A percentile compares a stretch with the other conserved stretches of the same genome.
Evolutionary conservation across 176 grass and related monocot species (phyloP).

Genomic region (Juncus inflexus): DNA sequence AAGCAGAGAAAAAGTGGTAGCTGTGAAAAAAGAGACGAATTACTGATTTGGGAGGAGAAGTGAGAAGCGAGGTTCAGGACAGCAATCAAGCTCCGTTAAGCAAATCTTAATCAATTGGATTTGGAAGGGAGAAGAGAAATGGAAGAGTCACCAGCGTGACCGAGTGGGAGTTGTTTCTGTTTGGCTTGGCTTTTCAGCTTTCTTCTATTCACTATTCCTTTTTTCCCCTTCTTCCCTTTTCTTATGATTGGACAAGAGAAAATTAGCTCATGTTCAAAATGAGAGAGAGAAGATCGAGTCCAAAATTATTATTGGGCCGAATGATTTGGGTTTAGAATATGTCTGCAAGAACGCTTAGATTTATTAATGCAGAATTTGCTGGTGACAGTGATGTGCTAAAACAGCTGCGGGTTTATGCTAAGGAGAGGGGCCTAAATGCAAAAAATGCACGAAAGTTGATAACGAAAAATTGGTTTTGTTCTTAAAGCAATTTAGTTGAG

Average conservation of each 20-base stretch:
- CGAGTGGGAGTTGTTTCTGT: not conserved
- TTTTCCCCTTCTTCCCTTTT: not conserved
- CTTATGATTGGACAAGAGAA: too few relatives aligned
- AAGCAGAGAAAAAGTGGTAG: not conserved
- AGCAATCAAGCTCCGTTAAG: not conserved
- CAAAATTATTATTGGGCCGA: not conserved
- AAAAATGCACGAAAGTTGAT: slow-evolving; percentile 46
- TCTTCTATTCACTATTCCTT: not conserved
- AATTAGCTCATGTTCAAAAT: too few relatives aligned
- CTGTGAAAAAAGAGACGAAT: not conserved
- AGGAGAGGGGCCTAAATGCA: slow-evolving; percentile 50
- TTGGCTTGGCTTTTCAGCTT: not conserved
- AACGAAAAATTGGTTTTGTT: too few relatives aligned
- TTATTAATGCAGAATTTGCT: slow-evolving; percentile 46
- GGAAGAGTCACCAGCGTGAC: not conserved
- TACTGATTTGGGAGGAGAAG: not conserved
- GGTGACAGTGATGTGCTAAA: slow-evolving; percentile 47
- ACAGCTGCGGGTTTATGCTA: slow-evolving; percentile 57
- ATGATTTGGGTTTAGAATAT: slow-evolving; percentile 9
- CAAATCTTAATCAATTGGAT: not conserved
- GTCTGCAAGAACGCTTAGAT: slow-evolving; percentile 50
- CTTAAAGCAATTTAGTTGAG: too few relatives aligned
- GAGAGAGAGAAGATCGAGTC: too few relatives aligned
- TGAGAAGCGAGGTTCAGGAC: not conserved
- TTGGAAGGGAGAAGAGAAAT: not conserved